phyloP scores from a whole-genome alignment of 345 rosid genomes.

The Citrus inodora region DNA sequence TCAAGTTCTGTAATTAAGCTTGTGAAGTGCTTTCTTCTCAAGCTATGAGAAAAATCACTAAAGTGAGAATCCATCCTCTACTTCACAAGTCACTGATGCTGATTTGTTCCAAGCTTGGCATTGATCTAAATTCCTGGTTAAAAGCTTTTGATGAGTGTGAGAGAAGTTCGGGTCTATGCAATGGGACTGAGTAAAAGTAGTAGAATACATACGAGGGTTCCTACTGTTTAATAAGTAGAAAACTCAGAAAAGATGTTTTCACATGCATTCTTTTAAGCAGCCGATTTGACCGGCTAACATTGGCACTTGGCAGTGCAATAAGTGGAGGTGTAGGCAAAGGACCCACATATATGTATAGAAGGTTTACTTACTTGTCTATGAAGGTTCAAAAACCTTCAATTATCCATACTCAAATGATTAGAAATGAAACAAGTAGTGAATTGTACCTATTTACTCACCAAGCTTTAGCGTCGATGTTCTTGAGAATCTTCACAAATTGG shows the following conservation, averaged over 20 bases:
- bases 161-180: slow-evolving; percentile 42
- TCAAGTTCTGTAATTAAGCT: no score
- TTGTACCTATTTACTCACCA: no score
- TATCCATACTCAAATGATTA: no score
- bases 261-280: slow-evolving; percentile 61
- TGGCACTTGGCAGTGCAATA: slow-evolving; percentile 44
- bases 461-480: no score
- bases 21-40: no score
- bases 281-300: slow-evolving; percentile 44
- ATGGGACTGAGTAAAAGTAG: slow-evolving; percentile 38
- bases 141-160: slow-evolving; percentile 67
- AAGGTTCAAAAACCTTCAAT: no score
- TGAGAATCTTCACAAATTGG: no score
- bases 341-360: slow-evolving; percentile 35
- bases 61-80: no score
- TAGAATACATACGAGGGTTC: background rate
- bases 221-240: background rate
- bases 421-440: no score
- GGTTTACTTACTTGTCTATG: slow-evolving; percentile 58
- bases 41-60: no score
- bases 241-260: slow-evolving; percentile 19
- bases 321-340: slow-evolving; percentile 32
- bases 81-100: slow-evolving; percentile 27
- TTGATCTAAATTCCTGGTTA: slow-evolving; percentile 49
- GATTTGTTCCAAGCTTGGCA: slow-evolving; percentile 37